Percentiles rank a stretch among this genome's conserved stretches.
Evolutionary conservation across 1,284 basidiomycete genomes (phyloP).

Genomic region (Takashimella tepidaria): DNA sequence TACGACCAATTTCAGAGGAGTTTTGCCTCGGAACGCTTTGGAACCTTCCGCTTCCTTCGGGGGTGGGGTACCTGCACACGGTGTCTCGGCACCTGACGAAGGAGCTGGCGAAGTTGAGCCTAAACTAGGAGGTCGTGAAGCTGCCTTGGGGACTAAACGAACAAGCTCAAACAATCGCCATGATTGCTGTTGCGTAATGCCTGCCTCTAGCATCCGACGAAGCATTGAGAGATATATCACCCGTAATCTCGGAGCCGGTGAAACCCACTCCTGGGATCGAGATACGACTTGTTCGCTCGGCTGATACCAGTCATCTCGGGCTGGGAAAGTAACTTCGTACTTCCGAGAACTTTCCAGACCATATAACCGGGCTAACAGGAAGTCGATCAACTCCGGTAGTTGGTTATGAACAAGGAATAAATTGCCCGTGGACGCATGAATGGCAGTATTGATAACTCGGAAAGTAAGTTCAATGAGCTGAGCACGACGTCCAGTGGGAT

Average conservation of each 20-base stretch:
- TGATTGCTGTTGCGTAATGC: constrained; percentile 27
- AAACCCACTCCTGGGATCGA: constrained; percentile 17
- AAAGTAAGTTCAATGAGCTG: constrained; percentile 24
- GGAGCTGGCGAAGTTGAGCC: constrained; percentile 1
- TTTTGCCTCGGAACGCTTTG: neutral
- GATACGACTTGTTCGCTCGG: constrained; percentile 7
- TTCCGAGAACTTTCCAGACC: constrained; percentile 24
- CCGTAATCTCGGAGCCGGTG: constrained; percentile 18
- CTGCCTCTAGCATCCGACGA: constrained; percentile 32
- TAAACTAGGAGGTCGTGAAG: neutral
- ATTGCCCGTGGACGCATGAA: constrained; percentile 23
- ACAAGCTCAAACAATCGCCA: constrained; percentile 41
- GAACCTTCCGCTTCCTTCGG: neutral
- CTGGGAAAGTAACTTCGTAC: constrained; percentile 35
- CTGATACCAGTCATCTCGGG: constrained; percentile 31
- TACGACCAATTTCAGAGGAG: neutral
- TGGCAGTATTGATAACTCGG: constrained; percentile 15
- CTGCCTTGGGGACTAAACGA: constrained; percentile 23
- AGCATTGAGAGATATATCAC: constrained; percentile 32
- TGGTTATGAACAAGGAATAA: constrained; percentile 23
- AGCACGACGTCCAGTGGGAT: neutral
- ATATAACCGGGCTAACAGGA: constrained; percentile 33
- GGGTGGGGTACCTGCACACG: neutral
- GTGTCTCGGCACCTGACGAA: constrained; percentile 1
- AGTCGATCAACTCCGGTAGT: constrained; percentile 31